Evolutionary conservation across 805 yeast species (phyloP).

Genomic region (Jamesozyma gamospora): DNA sequence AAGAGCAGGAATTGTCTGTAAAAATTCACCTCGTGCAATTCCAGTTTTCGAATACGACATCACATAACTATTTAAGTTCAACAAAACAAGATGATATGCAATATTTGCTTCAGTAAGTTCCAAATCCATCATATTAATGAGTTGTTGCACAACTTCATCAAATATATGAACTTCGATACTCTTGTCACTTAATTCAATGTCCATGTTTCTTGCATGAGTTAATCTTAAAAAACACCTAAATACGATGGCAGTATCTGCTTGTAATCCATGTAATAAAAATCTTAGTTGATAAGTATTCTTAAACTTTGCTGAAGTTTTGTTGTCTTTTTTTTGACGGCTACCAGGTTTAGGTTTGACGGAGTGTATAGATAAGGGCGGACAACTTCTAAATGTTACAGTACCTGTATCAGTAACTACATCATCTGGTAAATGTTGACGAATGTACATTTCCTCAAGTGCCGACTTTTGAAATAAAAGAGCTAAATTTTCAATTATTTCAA

Average conservation of each 20-base stretch:
- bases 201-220: conserved; percentile 34
- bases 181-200: conserved; percentile 26
- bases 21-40: conserved; percentile 20
- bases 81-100: conserved; percentile 30
- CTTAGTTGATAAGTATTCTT: conserved; percentile 54
- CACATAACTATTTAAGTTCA: conserved; percentile 31
- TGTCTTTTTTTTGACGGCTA: conserved; percentile 28
- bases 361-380: conserved; percentile 36
- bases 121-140: conserved; percentile 21
- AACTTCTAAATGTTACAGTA: conserved; percentile 27
- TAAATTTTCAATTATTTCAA: conserved; percentile 33
- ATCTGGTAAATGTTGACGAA: conserved; percentile 41
- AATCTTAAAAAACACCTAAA: conserved; percentile 37
- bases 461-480: conserved; percentile 41
- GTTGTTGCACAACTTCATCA: conserved; percentile 22
- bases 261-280: conserved; percentile 40
- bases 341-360: conserved; percentile 38
- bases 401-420: conserved; percentile 35
- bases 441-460: conserved; percentile 46
- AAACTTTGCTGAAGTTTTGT: conserved; percentile 45
- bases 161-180: conserved; percentile 36
- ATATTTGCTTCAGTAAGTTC: conserved; percentile 10
- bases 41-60: conserved; percentile 27
- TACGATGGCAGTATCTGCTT: conserved; percentile 34
- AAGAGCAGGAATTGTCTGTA: conserved; percentile 34